Base-by-base conservation (phyloP, 768 basidiomycete genomes). In the Rhodotorula taiwanensis region DNA sequence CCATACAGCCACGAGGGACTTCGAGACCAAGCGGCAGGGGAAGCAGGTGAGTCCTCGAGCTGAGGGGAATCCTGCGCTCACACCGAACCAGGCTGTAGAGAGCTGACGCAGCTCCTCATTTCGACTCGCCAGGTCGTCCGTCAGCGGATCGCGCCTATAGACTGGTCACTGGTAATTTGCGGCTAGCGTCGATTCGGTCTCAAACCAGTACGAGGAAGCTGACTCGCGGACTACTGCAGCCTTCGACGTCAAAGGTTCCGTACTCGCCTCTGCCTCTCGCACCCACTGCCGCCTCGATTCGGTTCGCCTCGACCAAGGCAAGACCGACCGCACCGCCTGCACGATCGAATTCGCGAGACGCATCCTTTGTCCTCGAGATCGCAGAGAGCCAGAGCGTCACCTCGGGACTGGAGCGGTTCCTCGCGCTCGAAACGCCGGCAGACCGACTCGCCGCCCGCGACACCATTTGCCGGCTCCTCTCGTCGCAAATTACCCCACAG, bases 211-310 rank as follows among this genome's bases (percentile, higher is more conserved):
- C 47, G n/a, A 1, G 18, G 2, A 1, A 30, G 34, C 57, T 58
- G 10, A 54, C 31, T 5, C 34, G 0, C 5, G 11, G 2, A 1
- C 1, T n/a, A 41, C 33, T 15, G 6, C 48, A 65, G 58, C 64
- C 64, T 10, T 65, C 64, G n/a, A 65, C 64, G 7, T 65, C 64
- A 10, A 34, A 50, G 25, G 23, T 65, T 9, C 64, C 64, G 11
- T 65, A 65, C 50, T 56, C 58, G 25, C 57, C 63, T 13, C 14
- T 49, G n/a, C 50, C 48, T 41, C 28, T n/a, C n/a, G n/a, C n/a
- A n/a, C n/a, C n/a, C n/a, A n/a, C n/a, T n/a, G n/a, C n/a, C n/a
- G n/a, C n/a, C n/a, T n/a, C n/a, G n/a, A n/a, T n/a, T n/a, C n/a
- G n/a, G n/a, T n/a, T n/a, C n/a, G n/a, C n/a, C n/a, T n/a, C n/a